These are phyloP conservation scores for Taphrina communis DNA, from an alignment of 1,139 yeast genomes.

Conservation along the genomic window DNA sequence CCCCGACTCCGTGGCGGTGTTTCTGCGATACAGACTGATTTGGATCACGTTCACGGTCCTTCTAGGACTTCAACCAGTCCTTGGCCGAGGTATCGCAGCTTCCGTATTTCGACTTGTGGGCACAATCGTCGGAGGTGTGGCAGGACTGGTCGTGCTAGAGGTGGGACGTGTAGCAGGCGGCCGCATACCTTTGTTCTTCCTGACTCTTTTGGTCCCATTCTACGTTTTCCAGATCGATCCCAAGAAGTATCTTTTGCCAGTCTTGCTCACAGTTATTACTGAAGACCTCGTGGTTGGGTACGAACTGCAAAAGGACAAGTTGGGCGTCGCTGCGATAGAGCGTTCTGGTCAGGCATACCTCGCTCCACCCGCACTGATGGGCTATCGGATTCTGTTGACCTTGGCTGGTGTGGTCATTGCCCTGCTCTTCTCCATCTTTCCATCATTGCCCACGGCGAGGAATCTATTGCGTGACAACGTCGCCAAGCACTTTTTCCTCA, in stretches of 20 bases:
- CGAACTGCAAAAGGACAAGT: constrained; percentile 16
- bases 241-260: constrained; percentile 17
- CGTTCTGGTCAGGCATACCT: constrained; percentile 32
- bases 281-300: constrained; percentile 36
- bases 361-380: constrained; percentile 33
- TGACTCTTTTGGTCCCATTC: constrained; percentile 22
- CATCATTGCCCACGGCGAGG: constrained; percentile 34
- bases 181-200: constrained; percentile 23
- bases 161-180: constrained; percentile 36
- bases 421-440: constrained; percentile 28
- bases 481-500: constrained; percentile 24
- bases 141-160: constrained; percentile 33
- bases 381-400: constrained; percentile 35
- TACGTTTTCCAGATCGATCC: constrained; percentile 16
- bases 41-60: constrained; percentile 39
- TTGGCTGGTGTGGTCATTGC: constrained; percentile 38
- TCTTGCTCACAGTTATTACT: constrained; percentile 29
- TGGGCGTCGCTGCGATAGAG: constrained; percentile 19
- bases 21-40: constrained; percentile 30
- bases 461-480: constrained; percentile 16
- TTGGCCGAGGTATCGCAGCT: constrained; percentile 30
- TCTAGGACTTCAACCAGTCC: constrained; percentile 37
- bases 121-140: constrained; percentile 37
- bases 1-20: constrained; percentile 18
- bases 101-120: constrained; percentile 27